Base-by-base conservation (phyloP, 495 filamentous ascomycete genomes). In the Penicillium chermesinum region DNA sequence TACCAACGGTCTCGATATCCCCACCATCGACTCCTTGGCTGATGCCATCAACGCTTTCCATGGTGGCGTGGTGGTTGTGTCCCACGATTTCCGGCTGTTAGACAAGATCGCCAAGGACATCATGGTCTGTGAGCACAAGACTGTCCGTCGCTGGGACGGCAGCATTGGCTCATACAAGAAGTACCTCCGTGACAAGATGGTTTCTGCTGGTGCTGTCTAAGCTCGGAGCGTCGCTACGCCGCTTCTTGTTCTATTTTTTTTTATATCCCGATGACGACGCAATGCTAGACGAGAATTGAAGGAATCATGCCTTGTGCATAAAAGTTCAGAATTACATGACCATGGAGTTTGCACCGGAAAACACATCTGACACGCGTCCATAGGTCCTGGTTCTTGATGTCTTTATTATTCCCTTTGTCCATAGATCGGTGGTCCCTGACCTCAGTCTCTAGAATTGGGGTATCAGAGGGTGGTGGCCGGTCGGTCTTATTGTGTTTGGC, bases 41-140 rank as follows among this genome's bases (percentile, higher is more conserved):
- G 91, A 99, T 66, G 93, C 93, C 51, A 97, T 97, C 75, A 95
- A 96, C 61, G 84, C 91, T 33, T 99, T 85, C 72, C 88, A 79
- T 58, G 93, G 93, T 63, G 93, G 93, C 83, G 94, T 97, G 36
- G 91, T 97, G 34, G 93, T 97, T 48, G 93, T 98, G 39, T 91
- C 86, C 55, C 93, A 98, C 83, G 93, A 98, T 68, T 98, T 98
- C 79, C 85, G 93, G 76, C 75, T 99, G 53, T 84, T 99, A 50
- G 93, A 99, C 78, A 97, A 95, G 79, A 99, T 99, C 65, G 93
- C 93, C 54, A 99, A 97, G 79, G 90, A 99, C 65, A 99, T 99
- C 70, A 82, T 97, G 69, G 93, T 99, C 30, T 99, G 93, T 72
- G 94, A 99, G 72, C 85, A 97, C 80, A 88, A 86, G 78, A 88